Base-by-base conservation (phyloP, 768 basidiomycete species). In the Mrakia gelida region DNA sequence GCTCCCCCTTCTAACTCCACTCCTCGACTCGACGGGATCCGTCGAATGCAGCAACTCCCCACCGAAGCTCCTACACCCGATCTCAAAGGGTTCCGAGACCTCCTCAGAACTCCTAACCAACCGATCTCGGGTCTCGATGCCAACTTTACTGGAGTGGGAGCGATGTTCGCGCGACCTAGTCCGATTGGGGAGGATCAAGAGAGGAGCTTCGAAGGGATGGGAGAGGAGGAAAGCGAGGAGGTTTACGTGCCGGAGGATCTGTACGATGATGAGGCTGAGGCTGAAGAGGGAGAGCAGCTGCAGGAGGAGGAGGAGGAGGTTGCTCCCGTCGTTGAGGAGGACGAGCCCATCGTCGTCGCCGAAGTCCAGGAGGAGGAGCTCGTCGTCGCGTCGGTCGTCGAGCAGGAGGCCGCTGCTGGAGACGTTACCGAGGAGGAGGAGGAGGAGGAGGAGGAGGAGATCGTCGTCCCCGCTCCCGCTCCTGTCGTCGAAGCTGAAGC, bases 41-140 rank as follows among this genome's bases (percentile, higher is more conserved):
- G 32, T 16, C n/a, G 38, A 30, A 67, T 67, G 65, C 65, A 67
- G 38, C 32, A 67, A 30, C 65, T 67, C 23, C 65, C 65, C 32
- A 9, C 65, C 9, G 18, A 21, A 16, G 30, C 65, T 9, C 18
- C 65, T 16, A 67, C 65, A 3, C 65, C 65, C 26, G 34, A 70
- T n/a, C 67, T 70, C 38, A 70, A 70, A n/a, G 67, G 67, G 11
- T 70, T 70, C 67, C 67, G 32, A 41, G 67, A 70, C 13, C 34
- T 70, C 26, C 32, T 70, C 9, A 41, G 34, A n/a, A 70, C 67
- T 18, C 67, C 67, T 26, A n/a, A 70, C 38, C 67, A 70, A 23
- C 67, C 32, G 3, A 21, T 15, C 18, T 70, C 67, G 8, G 18
- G 18, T 18, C 67, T 70, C 4, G 67, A 70, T n/a, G 67, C 67